Evolutionary conservation across 768 basidiomycete genomes (phyloP).

Genomic region (Mycena capillaripes): DNA sequence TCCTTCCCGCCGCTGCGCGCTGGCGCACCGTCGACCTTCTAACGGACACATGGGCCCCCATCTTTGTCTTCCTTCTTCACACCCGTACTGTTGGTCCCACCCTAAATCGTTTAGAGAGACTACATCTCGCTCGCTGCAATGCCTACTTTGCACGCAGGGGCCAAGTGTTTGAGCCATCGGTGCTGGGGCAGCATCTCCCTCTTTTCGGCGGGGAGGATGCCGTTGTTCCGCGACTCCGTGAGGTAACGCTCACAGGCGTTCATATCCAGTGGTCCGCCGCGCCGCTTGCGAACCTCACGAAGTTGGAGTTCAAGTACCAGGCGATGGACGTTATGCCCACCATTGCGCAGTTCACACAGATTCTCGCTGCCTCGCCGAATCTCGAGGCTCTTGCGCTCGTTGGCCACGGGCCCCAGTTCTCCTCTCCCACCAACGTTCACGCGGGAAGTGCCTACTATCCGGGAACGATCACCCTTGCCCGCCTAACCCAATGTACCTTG

Average conservation of each 20-base stretch:
- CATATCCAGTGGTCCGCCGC: slow-evolving; percentile 65
- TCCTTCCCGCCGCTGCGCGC: slow-evolving; percentile 59
- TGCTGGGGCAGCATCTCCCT: slow-evolving; percentile 54
- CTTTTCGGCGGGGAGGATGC: slow-evolving; percentile 58
- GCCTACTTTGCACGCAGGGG: slow-evolving; percentile 65
- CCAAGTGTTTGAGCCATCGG: slow-evolving; percentile 59
- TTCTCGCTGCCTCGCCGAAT: slow-evolving; percentile 57
- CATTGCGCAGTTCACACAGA: slow-evolving; percentile 57
- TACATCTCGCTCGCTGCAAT: slow-evolving; percentile 70
- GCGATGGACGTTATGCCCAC: slow-evolving; percentile 70
- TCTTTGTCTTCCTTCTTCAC: slow-evolving; percentile 63
- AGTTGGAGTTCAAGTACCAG: slow-evolving; percentile 69
- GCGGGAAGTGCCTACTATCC: slow-evolving; percentile 8
- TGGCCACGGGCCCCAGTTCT: slow-evolving; percentile 65
- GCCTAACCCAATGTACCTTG: slow-evolving; percentile 51
- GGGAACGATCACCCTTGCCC: slow-evolving; percentile 43
- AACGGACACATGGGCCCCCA: slow-evolving; percentile 73
- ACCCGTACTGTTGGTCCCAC: slow-evolving; percentile 49
- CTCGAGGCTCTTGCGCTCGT: slow-evolving; percentile 62
- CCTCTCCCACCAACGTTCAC: slow-evolving; percentile 6
- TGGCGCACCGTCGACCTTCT: slow-evolving; percentile 66
- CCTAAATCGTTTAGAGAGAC: slow-evolving; percentile 50
- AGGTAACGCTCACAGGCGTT: slow-evolving; percentile 66
- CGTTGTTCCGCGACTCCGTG: slow-evolving; percentile 48
- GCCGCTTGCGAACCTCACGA: slow-evolving; percentile 55